These are phyloP conservation scores for Penicillium cinerascens DNA, from an alignment of 495 filamentous ascomycete genomes.

Conservation along the genomic window DNA sequence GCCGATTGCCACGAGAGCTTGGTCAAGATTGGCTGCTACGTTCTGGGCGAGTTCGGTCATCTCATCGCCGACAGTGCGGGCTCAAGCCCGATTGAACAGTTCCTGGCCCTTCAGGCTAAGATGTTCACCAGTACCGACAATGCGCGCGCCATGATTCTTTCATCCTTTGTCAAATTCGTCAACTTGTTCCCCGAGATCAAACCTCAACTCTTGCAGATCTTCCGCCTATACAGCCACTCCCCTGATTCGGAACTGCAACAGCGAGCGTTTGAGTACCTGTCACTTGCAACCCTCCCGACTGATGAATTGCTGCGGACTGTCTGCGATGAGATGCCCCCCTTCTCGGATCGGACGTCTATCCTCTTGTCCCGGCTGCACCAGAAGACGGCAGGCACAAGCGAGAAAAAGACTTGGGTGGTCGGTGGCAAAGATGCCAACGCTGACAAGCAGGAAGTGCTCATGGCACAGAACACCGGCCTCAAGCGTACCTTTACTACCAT, in stretches of 20 bases:
- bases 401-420: constrained; percentile 94
- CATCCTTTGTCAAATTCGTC: constrained; percentile 94
- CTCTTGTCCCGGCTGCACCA: constrained; percentile 89
- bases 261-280: constrained; percentile 91
- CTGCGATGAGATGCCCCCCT: constrained; percentile 98
- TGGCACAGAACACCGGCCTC: constrained; percentile 77
- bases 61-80: constrained; percentile 91
- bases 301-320: constrained; percentile 94
- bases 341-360: constrained; percentile 90
- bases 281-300: constrained; percentile 76
- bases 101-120: constrained; percentile 87
- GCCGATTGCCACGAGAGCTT: constrained; percentile 93
- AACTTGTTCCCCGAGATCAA: constrained; percentile 99
- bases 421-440: constrained; percentile 90
- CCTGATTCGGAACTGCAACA: constrained; percentile 96
- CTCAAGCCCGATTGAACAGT: constrained; percentile 97
- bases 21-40: constrained; percentile 94
- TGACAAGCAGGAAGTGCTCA: constrained; percentile 71
- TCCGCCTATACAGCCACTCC: constrained; percentile 88
- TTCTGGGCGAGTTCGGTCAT: constrained; percentile 96
- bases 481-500: constrained; percentile 74
- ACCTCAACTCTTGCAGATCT: constrained; percentile 85
- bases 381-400: constrained; percentile 84
- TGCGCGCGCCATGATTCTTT: constrained; percentile 90
- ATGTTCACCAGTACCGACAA: constrained; percentile 84